Base-by-base conservation (phyloP, 768 basidiomycete genomes). In the Boletus sensibilis region DNA sequence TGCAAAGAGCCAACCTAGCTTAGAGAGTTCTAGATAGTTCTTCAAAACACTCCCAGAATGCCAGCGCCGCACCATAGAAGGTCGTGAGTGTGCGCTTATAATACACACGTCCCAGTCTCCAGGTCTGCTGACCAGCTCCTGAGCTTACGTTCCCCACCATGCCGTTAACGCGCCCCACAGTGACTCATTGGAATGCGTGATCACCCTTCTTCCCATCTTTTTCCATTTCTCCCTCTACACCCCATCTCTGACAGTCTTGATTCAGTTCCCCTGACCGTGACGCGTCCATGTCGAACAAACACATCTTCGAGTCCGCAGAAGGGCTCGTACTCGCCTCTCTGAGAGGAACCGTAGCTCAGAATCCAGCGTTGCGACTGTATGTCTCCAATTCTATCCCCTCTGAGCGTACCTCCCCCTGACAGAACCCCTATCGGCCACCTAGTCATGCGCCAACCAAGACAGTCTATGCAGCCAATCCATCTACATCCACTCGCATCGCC, bases 251-350 rank as follows among this genome's bases (percentile, higher is more conserved):
- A 18, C 16, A 25, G 23, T 18, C 16, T 25, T 25, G 5, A 25
- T 10, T 27, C 25, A 10, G 18, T 5, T 43, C 25, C 18, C 18
- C 18, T 9, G 25, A 18, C 2, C 25, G 25, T 18, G 42, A 18
- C 25, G 18, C 6, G 1, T 43, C 16, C 10, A 43, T 43, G 42
- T 43, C 16, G 25, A 43, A 43, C 42, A 43, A 43, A 18, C 42
- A 43, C 42, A 8, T 43, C 42, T 43, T 43, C 1, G 5, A 43
- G 29, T 74, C 74, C 20, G 59, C 76, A 34, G 71, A 80, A 14
- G 76, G 75, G 0, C 70, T 80, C 20, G 79, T 80, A 2, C 64
- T 78, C 18, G 72, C 75, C 47, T 75, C 78, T 10, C 66, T 80
- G 3, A 69, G 70, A 56, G 80, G 79, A 35, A 69, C 73, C 1